These are phyloP conservation scores for Penicillium sp. DNA, from an alignment of 2,329 filamentous ascomycete genomes.

Conservation along the genomic window DNA sequence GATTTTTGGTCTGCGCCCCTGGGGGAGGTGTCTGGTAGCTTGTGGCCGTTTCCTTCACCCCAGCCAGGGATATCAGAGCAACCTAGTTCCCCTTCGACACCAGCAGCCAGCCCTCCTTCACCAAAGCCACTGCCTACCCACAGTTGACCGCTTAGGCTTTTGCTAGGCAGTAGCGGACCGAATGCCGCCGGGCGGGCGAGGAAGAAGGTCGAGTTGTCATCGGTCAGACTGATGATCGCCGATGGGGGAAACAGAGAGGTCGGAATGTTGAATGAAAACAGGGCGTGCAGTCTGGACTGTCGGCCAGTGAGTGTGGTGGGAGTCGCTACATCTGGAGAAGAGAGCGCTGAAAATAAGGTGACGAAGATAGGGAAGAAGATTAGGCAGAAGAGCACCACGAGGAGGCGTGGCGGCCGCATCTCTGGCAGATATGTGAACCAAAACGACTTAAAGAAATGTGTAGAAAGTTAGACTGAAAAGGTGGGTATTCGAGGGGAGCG, in stretches of 20 bases:
- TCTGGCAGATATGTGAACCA: conserved; percentile 16
- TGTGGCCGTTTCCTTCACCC: conserved; percentile 61
- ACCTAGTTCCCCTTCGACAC: conserved; percentile 79
- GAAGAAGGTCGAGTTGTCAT: conserved; percentile 98
- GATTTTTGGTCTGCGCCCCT: conserved; percentile 21
- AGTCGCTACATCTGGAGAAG: conserved; percentile 39
- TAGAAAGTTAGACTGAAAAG: background rate
- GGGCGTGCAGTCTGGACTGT: conserved; percentile 53
- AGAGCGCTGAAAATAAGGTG: conserved; percentile 49
- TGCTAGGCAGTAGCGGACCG: conserved; percentile 72
- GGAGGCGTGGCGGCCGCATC: conserved; percentile 51
- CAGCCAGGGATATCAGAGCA: conserved; percentile 94
- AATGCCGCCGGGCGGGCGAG: conserved; percentile 90
- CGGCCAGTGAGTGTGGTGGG: conserved; percentile 39
- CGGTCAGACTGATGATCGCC: conserved; percentile 91
- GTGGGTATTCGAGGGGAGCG: conserved; percentile 11
- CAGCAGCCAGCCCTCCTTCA: conserved; percentile 59
- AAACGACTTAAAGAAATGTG: background rate
- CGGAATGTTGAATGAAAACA: conserved; percentile 72
- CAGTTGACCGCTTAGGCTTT: conserved; percentile 81
- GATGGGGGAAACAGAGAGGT: conserved; percentile 93
- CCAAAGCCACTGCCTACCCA: conserved; percentile 94
- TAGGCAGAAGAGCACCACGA: conserved; percentile 49
- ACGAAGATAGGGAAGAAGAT: conserved; percentile 51
- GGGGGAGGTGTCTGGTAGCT: conserved; percentile 24